phyloP scores from a whole-genome alignment of 176 grass and related monocot genomes.

The Oryza nivara region DNA sequence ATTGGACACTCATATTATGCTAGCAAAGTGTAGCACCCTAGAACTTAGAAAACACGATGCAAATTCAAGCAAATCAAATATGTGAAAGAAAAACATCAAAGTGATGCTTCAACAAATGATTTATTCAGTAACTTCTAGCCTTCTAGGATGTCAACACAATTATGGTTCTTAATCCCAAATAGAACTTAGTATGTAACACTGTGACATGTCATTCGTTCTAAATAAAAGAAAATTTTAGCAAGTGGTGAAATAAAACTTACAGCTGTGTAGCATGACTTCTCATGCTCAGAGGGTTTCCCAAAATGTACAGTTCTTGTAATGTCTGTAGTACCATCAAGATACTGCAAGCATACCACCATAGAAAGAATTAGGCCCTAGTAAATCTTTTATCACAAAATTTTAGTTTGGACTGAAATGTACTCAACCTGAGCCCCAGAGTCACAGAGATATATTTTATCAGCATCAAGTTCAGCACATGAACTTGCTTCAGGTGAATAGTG shows the following conservation, averaged over 20 bases:
- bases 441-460: slow-evolving; percentile 96
- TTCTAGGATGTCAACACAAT: background rate
- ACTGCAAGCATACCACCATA: slow-evolving; percentile 53
- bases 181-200: background rate
- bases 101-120: slow-evolving; percentile 16
- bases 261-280: slow-evolving; percentile 94
- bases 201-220: background rate
- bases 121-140: background rate
- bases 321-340: slow-evolving; percentile 97
- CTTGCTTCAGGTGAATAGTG: slow-evolving; percentile 83
- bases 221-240: background rate
- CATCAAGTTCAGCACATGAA: slow-evolving; percentile 89
- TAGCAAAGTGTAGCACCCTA: background rate
- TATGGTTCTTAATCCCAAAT: slow-evolving; percentile 13
- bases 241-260: slow-evolving; percentile 51
- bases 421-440: slow-evolving; percentile 96
- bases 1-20: background rate
- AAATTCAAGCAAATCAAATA: slow-evolving; percentile 21
- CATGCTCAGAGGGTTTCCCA: slow-evolving; percentile 93
- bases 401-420: slow-evolving; percentile 31
- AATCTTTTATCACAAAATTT: slow-evolving; percentile 24
- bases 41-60: background rate
- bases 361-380: slow-evolving; percentile 34
- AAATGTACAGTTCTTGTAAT: slow-evolving; percentile 99
- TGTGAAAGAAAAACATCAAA: background rate